phyloP scores from a whole-genome alignment of 768 basidiomycete genomes.

The Collybia nuda region DNA sequence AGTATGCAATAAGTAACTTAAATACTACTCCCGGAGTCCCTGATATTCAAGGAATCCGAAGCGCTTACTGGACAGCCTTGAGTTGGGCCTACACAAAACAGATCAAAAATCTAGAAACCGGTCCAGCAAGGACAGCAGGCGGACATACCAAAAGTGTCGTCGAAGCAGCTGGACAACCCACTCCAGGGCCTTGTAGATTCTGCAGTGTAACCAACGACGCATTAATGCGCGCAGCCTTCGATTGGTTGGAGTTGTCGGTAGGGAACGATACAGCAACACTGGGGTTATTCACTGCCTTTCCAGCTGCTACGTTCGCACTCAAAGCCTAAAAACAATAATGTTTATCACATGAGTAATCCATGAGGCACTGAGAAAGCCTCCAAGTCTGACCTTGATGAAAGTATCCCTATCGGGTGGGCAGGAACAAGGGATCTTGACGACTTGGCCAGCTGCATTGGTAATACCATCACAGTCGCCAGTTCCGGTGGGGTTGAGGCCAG shows the following conservation, averaged over 20 bases:
- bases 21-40: neutral
- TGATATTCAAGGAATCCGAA: neutral
- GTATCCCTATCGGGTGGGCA: slow-evolving; percentile 58
- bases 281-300: slow-evolving; percentile 64
- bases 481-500: slow-evolving; percentile 64
- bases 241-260: slow-evolving; percentile 51
- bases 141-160: slow-evolving; percentile 19
- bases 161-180: slow-evolving; percentile 58
- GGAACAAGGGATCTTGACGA: slow-evolving; percentile 63
- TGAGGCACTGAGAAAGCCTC: too few relatives aligned
- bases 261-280: slow-evolving; percentile 60
- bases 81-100: slow-evolving; percentile 21
- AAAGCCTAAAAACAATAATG: slow-evolving; percentile 30
- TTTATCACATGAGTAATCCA: neutral
- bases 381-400: slow-evolving; percentile 45
- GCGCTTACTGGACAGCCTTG: slow-evolving; percentile 19
- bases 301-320: slow-evolving; percentile 58
- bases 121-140: slow-evolving; percentile 6
- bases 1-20: neutral
- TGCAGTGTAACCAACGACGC: slow-evolving; percentile 66
- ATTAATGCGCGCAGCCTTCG: slow-evolving; percentile 55
- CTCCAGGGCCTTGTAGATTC: slow-evolving; percentile 67
- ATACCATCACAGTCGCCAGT: slow-evolving; percentile 74
- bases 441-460: slow-evolving; percentile 49
- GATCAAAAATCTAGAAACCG: slow-evolving; percentile 9